These are phyloP conservation scores for Peziza echinospora DNA, from an alignment of 495 filamentous ascomycete species.

Conservation along the genomic window DNA sequence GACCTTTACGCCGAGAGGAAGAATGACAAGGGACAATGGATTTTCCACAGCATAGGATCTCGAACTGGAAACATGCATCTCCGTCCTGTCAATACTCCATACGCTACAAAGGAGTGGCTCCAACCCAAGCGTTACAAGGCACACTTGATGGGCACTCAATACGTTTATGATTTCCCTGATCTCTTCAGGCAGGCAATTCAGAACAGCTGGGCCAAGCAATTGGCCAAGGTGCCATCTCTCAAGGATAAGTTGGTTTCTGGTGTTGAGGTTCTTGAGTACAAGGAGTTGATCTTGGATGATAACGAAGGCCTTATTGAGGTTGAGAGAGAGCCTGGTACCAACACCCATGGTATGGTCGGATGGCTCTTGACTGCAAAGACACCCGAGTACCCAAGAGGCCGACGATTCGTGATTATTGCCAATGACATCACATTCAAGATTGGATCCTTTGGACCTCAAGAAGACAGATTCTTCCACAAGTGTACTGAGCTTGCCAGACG, in stretches of 20 bases:
- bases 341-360: slow-evolving; percentile 92
- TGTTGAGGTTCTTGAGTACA: slow-evolving; percentile 89
- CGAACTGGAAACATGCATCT: slow-evolving; percentile 94
- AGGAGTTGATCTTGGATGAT: slow-evolving; percentile 83
- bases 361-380: slow-evolving; percentile 95
- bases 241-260: slow-evolving; percentile 59
- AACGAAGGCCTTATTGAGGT: slow-evolving; percentile 81
- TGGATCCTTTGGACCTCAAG: slow-evolving; percentile 84
- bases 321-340: slow-evolving; percentile 78
- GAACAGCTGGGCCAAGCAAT: slow-evolving; percentile 68
- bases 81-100: slow-evolving; percentile 71
- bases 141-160: slow-evolving; percentile 96
- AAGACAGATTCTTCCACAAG: slow-evolving; percentile 98
- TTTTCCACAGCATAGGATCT: slow-evolving; percentile 93
- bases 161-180: slow-evolving; percentile 98
- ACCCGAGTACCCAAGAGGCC: slow-evolving; percentile 85
- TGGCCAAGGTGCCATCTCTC: slow-evolving; percentile 46
- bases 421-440: slow-evolving; percentile 99
- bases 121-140: slow-evolving; percentile 99
- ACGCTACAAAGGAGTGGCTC: slow-evolving; percentile 94
- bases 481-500: slow-evolving; percentile 88
- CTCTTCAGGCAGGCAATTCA: slow-evolving; percentile 95
- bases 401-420: slow-evolving; percentile 85
- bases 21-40: slow-evolving; percentile 88
- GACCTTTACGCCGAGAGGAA: slow-evolving; percentile 95